These are phyloP conservation scores for Alternaria infectoria DNA, from an alignment of 2,329 filamentous ascomycete genomes.

Conservation along the genomic window DNA sequence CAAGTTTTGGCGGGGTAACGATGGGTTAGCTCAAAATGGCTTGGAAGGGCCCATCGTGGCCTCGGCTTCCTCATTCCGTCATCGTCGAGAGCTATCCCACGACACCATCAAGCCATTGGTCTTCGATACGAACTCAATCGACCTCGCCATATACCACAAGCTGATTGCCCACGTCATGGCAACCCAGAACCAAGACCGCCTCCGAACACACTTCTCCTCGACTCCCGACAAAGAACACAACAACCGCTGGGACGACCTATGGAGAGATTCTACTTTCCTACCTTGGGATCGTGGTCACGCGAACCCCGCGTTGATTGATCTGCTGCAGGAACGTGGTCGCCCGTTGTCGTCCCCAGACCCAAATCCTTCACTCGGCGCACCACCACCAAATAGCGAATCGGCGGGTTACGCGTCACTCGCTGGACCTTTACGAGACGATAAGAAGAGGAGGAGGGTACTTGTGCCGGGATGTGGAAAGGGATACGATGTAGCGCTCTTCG, in stretches of 20 bases:
- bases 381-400: conserved; percentile 7
- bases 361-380: conserved; percentile 30
- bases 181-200: conserved; percentile 43
- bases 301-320: conserved; percentile 65
- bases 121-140: background rate
- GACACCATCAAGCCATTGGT: background rate
- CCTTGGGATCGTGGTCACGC: conserved; percentile 66
- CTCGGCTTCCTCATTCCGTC: background rate
- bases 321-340: conserved; percentile 42
- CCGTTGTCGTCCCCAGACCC: conserved; percentile 15
- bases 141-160: background rate
- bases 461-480: conserved; percentile 84
- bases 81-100: background rate
- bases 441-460: conserved; percentile 63
- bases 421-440: conserved; percentile 22
- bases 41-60: background rate
- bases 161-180: conserved; percentile 16
- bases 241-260: conserved; percentile 13
- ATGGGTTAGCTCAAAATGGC: background rate
- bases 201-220: conserved; percentile 53
- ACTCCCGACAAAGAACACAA: conserved; percentile 50
- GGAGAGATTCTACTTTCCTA: conserved; percentile 45
- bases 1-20: conserved; percentile 1
- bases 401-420: conserved; percentile 7
- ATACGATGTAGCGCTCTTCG: conserved; percentile 79